Conservation (phyloP, 805 yeast genomes). For the Saccharomycopsis lassenensis region DNA sequence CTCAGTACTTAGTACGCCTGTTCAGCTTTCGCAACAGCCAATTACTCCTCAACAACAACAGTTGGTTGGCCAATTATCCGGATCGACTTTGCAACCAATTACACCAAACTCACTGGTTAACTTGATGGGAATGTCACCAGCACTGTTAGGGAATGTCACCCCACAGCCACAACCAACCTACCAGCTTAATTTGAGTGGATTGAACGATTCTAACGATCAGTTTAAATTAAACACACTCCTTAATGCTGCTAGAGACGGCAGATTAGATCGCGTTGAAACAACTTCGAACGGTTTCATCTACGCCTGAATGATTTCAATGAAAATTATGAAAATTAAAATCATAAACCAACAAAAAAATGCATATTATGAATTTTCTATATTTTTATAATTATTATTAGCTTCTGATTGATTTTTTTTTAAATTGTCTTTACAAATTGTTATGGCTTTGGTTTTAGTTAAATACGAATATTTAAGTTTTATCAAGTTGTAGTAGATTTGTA, state of each 20-base stretch:
- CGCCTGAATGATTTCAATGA: slow-evolving; percentile 11
- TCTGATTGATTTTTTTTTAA: background rate
- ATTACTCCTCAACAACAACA: no score
- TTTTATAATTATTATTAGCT: background rate
- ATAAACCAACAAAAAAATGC: no score
- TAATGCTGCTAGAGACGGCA: slow-evolving; percentile 45
- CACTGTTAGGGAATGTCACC: slow-evolving; percentile 18
- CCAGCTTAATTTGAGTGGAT: slow-evolving; percentile 29
- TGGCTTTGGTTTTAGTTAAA: background rate
- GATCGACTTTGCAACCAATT: no score
- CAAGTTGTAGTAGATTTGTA: background rate
- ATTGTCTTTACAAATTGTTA: background rate
- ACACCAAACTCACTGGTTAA: slow-evolving; percentile 13
- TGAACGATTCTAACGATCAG: slow-evolving; percentile 25
- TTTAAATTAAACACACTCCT: slow-evolving; percentile 39
- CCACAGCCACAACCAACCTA: slow-evolving; percentile 16
- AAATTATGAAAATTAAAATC: no score
- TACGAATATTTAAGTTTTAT: background rate
- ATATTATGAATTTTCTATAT: no score
- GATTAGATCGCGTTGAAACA: slow-evolving; percentile 42
- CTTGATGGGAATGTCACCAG: slow-evolving; percentile 6
- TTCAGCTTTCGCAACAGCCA: no score
- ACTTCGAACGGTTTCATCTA: slow-evolving; percentile 27
- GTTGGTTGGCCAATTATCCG: no score
- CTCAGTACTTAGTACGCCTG: no score